Base-by-base conservation (phyloP, 768 basidiomycete genomes). In the Coprinopsis sp. region DNA sequence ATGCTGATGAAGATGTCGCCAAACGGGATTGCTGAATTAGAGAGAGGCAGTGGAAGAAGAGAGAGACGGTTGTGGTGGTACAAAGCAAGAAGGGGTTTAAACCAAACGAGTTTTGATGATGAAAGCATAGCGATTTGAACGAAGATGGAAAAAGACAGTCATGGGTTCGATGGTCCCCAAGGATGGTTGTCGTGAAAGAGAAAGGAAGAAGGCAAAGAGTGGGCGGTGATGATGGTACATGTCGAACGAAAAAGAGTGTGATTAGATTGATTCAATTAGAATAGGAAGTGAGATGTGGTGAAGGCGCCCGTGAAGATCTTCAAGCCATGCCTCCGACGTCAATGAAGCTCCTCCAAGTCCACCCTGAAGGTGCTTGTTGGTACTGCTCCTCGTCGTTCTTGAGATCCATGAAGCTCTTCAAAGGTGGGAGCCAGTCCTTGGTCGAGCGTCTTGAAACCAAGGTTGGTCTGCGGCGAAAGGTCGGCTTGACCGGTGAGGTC, bases 361-460 rank as follows among this genome's bases (percentile, higher is more conserved):
- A 76, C 3, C 66, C 63, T 19, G 67, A 59, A n/a, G 56, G n/a
- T n/a, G n/a, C n/a, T n/a, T n/a, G n/a, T n/a, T n/a, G n/a, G n/a
- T n/a, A n/a, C n/a, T n/a, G 49, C 23, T 36, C 49, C 14, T 51
- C 48, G 31, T 72, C 65, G 21, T 76, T 73, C 28, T 78, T 77
- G 40, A 84, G 64, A 56, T 84, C 81, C 46, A 84, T 83, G 62
- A 84, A 84, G 53, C 80, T 82, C 51, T 72, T 72, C 37, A 83
- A 65, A n/a, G n/a, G n/a, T 0, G 77, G 75, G 50, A 82, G 74
- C 72, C 78, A 76, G 13, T 80, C 81, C 55, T 69, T 44, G 57
- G 54, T 54, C 13, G 41, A 30, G 25, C 59, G 56, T 33, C 28
- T 51, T 50, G 36, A 46, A 34, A 30, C 46, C 51, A 25, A 51